A percentile compares a stretch with the other conserved stretches of the same genome.
Evolutionary conservation across 1,139 yeast species (phyloP).

Genomic region (Taiozyma sp.): DNA sequence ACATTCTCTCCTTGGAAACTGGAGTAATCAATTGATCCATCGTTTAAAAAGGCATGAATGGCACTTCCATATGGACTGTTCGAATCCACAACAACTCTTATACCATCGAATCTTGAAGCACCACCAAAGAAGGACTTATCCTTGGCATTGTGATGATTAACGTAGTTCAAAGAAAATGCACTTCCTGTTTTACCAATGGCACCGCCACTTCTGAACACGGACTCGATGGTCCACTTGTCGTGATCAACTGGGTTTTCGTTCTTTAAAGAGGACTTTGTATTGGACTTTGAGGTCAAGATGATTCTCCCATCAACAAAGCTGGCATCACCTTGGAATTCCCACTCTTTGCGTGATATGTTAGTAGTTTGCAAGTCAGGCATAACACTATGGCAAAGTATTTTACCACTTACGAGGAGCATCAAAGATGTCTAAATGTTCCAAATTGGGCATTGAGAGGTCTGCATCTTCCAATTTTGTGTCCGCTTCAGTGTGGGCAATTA

Average conservation of each 20-base stretch:
- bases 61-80: slow-evolving; percentile 38
- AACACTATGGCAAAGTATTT: too few species aligned
- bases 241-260: slow-evolving; percentile 15
- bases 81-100: slow-evolving; percentile 50
- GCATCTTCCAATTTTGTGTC: slow-evolving; percentile 21
- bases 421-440: slow-evolving; percentile 25
- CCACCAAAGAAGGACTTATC: slow-evolving; percentile 39
- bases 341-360: slow-evolving; percentile 19
- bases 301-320: slow-evolving; percentile 37
- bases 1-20: slow-evolving; percentile 24
- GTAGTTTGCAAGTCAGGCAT: background rate
- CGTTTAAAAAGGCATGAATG: slow-evolving; percentile 53
- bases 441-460: slow-evolving; percentile 34
- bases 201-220: slow-evolving; percentile 58
- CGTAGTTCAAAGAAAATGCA: slow-evolving; percentile 23
- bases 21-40: slow-evolving; percentile 38
- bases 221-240: slow-evolving; percentile 55
- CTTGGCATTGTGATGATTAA: slow-evolving; percentile 29
- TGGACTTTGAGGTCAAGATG: slow-evolving; percentile 39
- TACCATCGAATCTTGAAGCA: slow-evolving; percentile 52
- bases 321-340: slow-evolving; percentile 32
- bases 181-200: slow-evolving; percentile 33
- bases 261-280: slow-evolving; percentile 48
- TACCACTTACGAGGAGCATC: slow-evolving; percentile 18
- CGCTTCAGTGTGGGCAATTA: slow-evolving; percentile 16